phyloP scores from a whole-genome alignment of 129 eudicot species.

The Smallanthus sonchifolius region DNA sequence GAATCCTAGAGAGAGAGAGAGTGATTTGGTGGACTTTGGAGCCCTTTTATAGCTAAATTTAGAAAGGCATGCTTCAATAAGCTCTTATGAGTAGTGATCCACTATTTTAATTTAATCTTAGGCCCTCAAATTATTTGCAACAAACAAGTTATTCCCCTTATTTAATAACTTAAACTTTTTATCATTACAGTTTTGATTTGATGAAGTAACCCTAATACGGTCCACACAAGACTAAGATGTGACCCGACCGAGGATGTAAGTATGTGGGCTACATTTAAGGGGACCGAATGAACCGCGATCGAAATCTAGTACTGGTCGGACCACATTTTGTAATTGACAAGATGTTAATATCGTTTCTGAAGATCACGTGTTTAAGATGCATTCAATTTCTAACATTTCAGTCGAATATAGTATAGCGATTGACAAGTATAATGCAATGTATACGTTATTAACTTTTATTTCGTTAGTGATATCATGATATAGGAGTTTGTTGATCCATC shows the following conservation, averaged over 20 bases:
- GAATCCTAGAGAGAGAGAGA: not conserved
- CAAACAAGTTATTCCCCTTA: not conserved
- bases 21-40: slow-evolving; percentile 21
- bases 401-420: too few species aligned
- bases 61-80: slow-evolving; percentile 1
- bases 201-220: not conserved
- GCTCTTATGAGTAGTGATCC: slow-evolving; percentile 9
- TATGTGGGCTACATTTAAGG: not conserved
- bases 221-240: not conserved
- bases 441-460: too few species aligned
- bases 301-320: not conserved
- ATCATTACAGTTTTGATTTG: not conserved
- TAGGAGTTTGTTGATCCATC: too few species aligned
- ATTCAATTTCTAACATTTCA: too few species aligned
- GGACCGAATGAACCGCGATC: not conserved
- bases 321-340: not conserved
- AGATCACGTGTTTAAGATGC: not conserved
- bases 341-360: not conserved
- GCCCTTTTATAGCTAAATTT: slow-evolving; percentile 23
- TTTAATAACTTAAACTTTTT: not conserved
- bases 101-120: not conserved
- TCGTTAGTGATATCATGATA: too few species aligned
- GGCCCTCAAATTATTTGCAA: not conserved
- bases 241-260: not conserved
- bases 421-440: too few species aligned